Conservation (phyloP, 169 alveolate species). For the Eimeria praecox region DNA sequence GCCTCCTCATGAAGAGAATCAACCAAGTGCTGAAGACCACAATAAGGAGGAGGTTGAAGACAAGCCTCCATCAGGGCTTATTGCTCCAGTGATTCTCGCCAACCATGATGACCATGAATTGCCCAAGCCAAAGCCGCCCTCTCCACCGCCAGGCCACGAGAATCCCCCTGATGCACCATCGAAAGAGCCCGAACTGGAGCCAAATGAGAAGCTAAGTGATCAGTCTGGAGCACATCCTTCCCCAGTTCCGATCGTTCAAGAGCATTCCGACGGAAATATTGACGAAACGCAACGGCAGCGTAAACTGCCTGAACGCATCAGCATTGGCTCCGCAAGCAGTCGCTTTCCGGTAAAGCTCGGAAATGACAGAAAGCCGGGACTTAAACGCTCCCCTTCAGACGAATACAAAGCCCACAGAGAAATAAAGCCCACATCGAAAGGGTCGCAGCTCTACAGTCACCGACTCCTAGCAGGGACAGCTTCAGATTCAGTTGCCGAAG, state of each 20-base stretch:
- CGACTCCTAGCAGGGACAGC: background rate
- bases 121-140: background rate
- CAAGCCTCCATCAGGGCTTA: background rate
- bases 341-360: background rate
- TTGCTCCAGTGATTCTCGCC: background rate
- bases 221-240: background rate
- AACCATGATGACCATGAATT: background rate
- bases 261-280: background rate
- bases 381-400: background rate
- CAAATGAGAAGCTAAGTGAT: background rate
- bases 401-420: background rate
- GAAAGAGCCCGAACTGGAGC: background rate
- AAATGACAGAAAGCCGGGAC: background rate
- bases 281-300: background rate
- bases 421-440: background rate
- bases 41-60: background rate
- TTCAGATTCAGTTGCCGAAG: background rate
- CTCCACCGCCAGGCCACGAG: background rate
- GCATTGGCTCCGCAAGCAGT: background rate
- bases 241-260: background rate
- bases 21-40: background rate
- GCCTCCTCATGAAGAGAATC: background rate
- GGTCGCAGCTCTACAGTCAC: background rate
- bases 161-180: background rate
- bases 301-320: background rate